Evolutionary conservation across 2,329 filamentous ascomycete species (phyloP).

Genomic region (Bertia moriformis): DNA sequence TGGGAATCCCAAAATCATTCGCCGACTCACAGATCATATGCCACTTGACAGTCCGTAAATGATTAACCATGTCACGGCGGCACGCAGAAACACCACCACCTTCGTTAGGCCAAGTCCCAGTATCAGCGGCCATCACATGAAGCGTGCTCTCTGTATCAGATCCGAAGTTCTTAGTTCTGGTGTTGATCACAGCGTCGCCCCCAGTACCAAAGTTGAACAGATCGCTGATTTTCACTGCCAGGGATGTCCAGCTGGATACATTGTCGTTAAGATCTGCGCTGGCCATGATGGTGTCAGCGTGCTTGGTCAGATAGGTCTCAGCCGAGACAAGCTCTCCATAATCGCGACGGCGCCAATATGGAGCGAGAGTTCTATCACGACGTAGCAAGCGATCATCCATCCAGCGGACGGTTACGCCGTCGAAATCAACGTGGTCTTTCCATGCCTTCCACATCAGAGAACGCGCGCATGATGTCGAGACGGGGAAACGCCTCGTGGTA

Average conservation of each 20-base stretch:
- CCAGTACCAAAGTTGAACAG: conserved; percentile 19
- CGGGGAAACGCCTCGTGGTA: conserved; percentile 17
- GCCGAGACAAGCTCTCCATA: conserved; percentile 20
- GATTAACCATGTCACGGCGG: conserved; percentile 37
- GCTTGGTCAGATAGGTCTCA: conserved; percentile 21
- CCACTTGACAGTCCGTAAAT: conserved; percentile 33
- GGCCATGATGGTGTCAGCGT: conserved; percentile 15
- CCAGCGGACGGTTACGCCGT: conserved; percentile 28
- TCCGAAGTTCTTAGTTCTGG: conserved; percentile 13
- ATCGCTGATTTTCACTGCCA: conserved; percentile 19
- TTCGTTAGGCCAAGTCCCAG: conserved; percentile 32
- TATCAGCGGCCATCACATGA: conserved; percentile 28
- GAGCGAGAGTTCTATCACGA: conserved; percentile 19
- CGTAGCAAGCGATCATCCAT: conserved; percentile 28
- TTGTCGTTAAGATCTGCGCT: conserved; percentile 15
- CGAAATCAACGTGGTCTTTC: conserved; percentile 25
- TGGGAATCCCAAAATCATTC: conserved; percentile 37
- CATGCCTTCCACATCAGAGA: conserved; percentile 30
- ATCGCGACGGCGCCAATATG: conserved; percentile 21
- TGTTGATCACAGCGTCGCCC: conserved; percentile 18
- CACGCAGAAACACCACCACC: conserved; percentile 39
- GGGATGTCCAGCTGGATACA: conserved; percentile 14
- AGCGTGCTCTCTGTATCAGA: conserved; percentile 24
- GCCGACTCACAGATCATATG: conserved; percentile 38
- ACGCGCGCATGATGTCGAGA: conserved; percentile 26